Evolutionary conservation across 106 monocot species (phyloP), one percentile per base, ranked within the genome.

Genomic region (Acorus calamus): DNA sequence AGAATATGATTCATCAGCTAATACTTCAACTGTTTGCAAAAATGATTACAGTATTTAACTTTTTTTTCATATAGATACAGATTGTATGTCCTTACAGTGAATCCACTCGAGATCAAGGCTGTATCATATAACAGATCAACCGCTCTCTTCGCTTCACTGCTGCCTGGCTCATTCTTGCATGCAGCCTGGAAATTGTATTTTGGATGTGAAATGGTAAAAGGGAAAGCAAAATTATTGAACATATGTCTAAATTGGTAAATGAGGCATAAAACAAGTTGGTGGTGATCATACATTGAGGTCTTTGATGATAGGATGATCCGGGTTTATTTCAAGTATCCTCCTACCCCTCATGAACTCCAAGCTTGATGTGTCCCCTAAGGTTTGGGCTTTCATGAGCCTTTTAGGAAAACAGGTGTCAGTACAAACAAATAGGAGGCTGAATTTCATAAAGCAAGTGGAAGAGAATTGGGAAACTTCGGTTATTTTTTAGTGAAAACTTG

Each of bases 321-420:
- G 89, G 69, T 93, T 93, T 53, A 93, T 81, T 71, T 93, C 93
- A 44, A 93, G 67, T 60, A 93, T 93, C 69, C 88, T 80, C 66
- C 88, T 77, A 57, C 93, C 93, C 69, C 88, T 85, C 93, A 93
- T 89, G 78, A 93, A 93, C 68, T 89, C 93, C 76, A 93, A 70
- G 74, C 85, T 93, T 47, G 93, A 85, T 52, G 93, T 77, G 57
- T 93, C 93, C 28, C 93, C 93, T 44, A 93, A 85, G 5, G 93
- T 93, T 52, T 93, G 93, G 46, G 93, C 93, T 64, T 82, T 89
- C 93, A 93, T 93, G 59, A 93, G 88, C 76, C 93, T 93, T 55
- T 8, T 53, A 59, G 10, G 0, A 48, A 76, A 8, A 52, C 28
- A 7, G 52, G 2, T 12, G 43, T 4, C 14, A 9, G 52, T 47